These are phyloP conservation scores for Monosporascus sp. DNA, from an alignment of 2,329 filamentous ascomycete species.

Conservation along the genomic window DNA sequence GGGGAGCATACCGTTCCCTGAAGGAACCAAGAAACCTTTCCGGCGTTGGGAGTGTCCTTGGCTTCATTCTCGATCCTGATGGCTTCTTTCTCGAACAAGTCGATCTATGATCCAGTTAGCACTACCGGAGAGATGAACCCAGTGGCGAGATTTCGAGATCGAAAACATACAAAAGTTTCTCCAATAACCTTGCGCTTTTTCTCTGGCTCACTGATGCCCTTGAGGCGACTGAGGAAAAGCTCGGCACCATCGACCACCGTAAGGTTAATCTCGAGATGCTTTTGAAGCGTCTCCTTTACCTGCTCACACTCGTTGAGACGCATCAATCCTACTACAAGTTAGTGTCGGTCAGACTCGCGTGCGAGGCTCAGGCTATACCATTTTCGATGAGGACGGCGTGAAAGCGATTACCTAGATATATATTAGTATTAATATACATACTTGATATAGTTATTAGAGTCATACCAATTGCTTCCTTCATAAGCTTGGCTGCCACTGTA, in stretches of 20 bases:
- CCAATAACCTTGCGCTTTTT: slow-evolving; percentile 90
- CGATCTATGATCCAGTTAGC: slow-evolving; percentile 48
- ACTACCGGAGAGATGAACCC: slow-evolving; percentile 1
- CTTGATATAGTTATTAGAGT: no score
- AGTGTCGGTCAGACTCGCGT: no score
- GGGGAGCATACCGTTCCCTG: no score
- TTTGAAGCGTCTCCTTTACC: slow-evolving; percentile 72
- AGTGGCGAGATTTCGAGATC: slow-evolving; percentile 2
- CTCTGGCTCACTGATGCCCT: slow-evolving; percentile 77
- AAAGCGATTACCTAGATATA: no score
- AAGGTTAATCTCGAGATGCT: slow-evolving; percentile 84
- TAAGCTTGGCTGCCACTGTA: slow-evolving; percentile 81
- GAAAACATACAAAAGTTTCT: slow-evolving; percentile 42
- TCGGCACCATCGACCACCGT: slow-evolving; percentile 78
- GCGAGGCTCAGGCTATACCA: no score
- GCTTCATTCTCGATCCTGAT: slow-evolving; percentile 64
- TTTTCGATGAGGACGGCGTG: slow-evolving; percentile 83
- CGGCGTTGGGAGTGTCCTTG: slow-evolving; percentile 60
- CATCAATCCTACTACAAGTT: no score
- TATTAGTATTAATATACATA: no score
- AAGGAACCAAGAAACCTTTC: slow-evolving; percentile 78
- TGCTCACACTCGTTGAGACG: slow-evolving; percentile 77
- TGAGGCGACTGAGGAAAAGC: slow-evolving; percentile 70
- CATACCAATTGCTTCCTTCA: slow-evolving; percentile 78
- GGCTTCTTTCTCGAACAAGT: slow-evolving; percentile 78